A percentile compares a stretch with the other conserved stretches of the same genome.
These are phyloP conservation scores for Diaporthe eres DNA, from an alignment of 2,329 filamentous ascomycete species.

Conservation along the genomic window DNA sequence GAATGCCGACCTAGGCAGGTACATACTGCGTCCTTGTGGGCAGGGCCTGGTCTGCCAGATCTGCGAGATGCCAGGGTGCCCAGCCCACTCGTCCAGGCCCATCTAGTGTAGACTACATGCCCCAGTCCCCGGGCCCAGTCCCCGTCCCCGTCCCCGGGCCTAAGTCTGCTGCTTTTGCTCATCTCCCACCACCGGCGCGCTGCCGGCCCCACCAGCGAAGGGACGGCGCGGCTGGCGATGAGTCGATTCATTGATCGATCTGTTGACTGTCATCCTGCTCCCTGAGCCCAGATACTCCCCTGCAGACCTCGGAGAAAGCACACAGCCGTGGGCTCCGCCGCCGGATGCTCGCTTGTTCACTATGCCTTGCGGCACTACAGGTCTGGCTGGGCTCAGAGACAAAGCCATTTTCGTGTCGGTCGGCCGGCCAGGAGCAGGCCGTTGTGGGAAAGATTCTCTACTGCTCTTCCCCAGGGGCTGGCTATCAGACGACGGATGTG, in stretches of 20 bases:
- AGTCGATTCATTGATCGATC: neutral
- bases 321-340: neutral
- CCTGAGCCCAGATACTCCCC: neutral
- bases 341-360: neutral
- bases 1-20: neutral
- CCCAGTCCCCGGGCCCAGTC: neutral
- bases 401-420: constrained; percentile 8
- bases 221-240: neutral
- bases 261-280: neutral
- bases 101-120: neutral
- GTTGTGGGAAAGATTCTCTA: constrained; percentile 1
- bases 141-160: constrained; percentile 7
- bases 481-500: constrained; percentile 33
- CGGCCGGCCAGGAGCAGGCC: neutral
- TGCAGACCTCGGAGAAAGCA: neutral
- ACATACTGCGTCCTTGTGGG: neutral
- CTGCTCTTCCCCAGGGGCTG: constrained; percentile 5
- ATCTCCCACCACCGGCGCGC: constrained; percentile 5
- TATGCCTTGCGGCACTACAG: neutral
- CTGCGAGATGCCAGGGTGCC: constrained; percentile 27
- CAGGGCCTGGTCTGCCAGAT: constrained; percentile 25
- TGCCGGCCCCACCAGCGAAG: constrained; percentile 5
- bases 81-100: constrained; percentile 19
- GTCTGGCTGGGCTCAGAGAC: neutral
- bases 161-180: neutral